Base-by-base conservation (phyloP, 306 rosid species). In the Leucaena leucocephala region DNA sequence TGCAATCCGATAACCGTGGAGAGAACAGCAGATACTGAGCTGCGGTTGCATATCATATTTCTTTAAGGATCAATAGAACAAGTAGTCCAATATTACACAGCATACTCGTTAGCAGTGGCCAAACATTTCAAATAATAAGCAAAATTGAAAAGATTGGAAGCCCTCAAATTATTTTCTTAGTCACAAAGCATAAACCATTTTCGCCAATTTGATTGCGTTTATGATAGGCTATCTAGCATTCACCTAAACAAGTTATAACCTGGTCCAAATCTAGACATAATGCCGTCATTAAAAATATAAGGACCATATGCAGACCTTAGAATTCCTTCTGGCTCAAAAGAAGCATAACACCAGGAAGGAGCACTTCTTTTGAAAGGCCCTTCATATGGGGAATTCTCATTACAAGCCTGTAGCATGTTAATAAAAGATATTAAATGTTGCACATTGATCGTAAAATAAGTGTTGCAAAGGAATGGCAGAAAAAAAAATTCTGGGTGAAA, bases 321-420 rank as follows among this genome's bases (percentile, higher is more conserved):
- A 79, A 91, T 84, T 78, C 98, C 98, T 88, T 92, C 98, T 40
- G 98, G 98, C 79, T 95, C 98, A 84, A 92, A 95, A 46, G 95
- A 90, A 62, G 90, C 97, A 82, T 81, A 88, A 85, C 98, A 95
- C 98, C 97, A 95, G 44, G 96, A 89, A 65, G 98, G 97, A 75
- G 98, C 94, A 82, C 6, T 83, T 72, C 77, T 73, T 34, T 70
- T 87, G 61, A 95, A 87, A 69, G 94, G 90, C 55, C 97, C 98
- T 80, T 86, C 91, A 82, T 88, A 85, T 9, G 96, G 98, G 59
- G 96, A 78, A 62, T 87, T 85, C 83, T 80, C 94, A 4, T 88
- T 86, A 83, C 98, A 95, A 82, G 95, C 94, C 98, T 95, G 90
- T 83, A 82, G 65, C 73, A 85, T 75, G 80, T 81, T 17, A 72